Evolutionary conservation across 192 early-diverging fungal genomes (phyloP).

Genomic region (Coemansia javaensis): DNA sequence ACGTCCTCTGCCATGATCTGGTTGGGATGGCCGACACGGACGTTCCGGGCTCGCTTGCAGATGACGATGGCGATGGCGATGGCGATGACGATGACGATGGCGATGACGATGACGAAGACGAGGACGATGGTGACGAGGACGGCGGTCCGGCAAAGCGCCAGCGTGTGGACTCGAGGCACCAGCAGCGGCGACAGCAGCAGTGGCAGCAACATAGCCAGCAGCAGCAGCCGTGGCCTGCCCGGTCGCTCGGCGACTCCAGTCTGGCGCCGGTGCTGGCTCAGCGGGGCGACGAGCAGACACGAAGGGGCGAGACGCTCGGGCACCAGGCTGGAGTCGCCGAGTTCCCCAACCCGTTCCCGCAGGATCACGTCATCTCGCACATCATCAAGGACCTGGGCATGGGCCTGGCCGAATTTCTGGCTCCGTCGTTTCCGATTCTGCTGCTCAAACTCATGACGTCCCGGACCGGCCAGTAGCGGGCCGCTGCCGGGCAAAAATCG

Average conservation of each 20-base stretch:
- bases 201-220: too few species aligned
- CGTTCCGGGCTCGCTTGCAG: conserved; percentile 17
- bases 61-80: too few species aligned
- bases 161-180: conserved; percentile 19
- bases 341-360: conserved; percentile 43
- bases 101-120: not conserved
- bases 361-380: conserved; percentile 23
- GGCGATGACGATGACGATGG: conserved; percentile 3
- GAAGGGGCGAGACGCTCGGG: conserved; percentile 31
- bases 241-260: too few species aligned
- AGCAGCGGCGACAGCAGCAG: too few species aligned
- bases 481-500: too few species aligned
- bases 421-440: conserved; percentile 26
- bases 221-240: too few species aligned
- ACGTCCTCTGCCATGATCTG: conserved; percentile 7
- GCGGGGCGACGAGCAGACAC: too few species aligned
- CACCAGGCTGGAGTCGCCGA: conserved; percentile 33
- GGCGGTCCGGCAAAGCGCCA: conserved; percentile 25
- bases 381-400: conserved; percentile 32
- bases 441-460: conserved; percentile 25
- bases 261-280: too few species aligned
- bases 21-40: conserved; percentile 20
- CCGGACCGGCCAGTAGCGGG: not conserved
- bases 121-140: too few species aligned
- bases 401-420: conserved; percentile 30